phyloP scores from a whole-genome alignment of 2,329 filamentous ascomycete genomes.

The Clarireedia homoeocarpa region DNA sequence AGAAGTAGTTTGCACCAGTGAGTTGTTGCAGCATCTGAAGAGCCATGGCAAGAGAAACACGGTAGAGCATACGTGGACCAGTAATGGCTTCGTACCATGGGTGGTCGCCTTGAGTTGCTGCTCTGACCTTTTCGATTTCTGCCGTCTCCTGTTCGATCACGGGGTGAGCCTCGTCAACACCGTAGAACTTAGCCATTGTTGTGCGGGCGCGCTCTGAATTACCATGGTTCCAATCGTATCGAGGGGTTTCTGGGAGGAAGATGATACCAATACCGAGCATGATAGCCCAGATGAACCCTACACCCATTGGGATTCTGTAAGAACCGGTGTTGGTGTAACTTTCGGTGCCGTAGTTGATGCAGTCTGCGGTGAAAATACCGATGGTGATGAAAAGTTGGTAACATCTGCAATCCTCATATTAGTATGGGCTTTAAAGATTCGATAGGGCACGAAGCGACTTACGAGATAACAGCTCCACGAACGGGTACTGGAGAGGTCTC shows the following conservation, averaged over 20 bases:
- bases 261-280: conserved; percentile 46
- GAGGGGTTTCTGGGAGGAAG: conserved; percentile 47
- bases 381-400: conserved; percentile 70
- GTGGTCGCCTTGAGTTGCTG: conserved; percentile 43
- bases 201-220: conserved; percentile 41
- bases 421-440: conserved; percentile 15
- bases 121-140: conserved; percentile 40
- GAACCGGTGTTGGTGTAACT: conserved; percentile 34
- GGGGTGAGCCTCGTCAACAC: conserved; percentile 37
- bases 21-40: conserved; percentile 63
- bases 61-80: conserved; percentile 51
- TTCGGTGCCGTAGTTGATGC: conserved; percentile 44
- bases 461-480: conserved; percentile 52
- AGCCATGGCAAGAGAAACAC: conserved; percentile 53
- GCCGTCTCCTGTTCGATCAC: conserved; percentile 43
- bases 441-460: conserved; percentile 24
- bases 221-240: conserved; percentile 44
- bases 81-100: conserved; percentile 57
- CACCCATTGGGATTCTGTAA: conserved; percentile 56
- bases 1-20: conserved; percentile 55
- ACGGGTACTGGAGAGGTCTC: conserved; percentile 56
- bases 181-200: conserved; percentile 45
- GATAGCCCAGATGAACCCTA: conserved; percentile 45
- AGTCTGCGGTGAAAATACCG: conserved; percentile 53
- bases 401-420: conserved; percentile 32